Evolutionary conservation across 148 eudicot species (phyloP), one percentile per base, ranked within the genome.

Genomic region (Cornus florida): DNA sequence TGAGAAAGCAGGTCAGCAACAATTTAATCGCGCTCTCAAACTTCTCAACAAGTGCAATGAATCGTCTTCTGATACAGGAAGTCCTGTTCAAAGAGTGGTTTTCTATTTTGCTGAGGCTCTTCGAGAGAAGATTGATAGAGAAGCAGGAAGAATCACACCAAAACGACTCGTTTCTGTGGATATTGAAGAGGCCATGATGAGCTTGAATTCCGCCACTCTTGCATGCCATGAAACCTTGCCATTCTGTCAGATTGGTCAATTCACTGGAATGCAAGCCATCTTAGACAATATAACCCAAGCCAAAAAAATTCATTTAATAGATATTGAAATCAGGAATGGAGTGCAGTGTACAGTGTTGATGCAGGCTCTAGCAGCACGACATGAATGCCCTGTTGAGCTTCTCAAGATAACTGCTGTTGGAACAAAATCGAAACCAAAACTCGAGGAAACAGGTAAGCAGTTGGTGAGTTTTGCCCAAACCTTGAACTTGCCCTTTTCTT

Each of bases 371-470:
- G 84, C 70, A 22, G 19, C 8, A n/a, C 72, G 75, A 72, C 7
- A 19, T 24, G 33, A 69, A 19, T 70, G 71, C 38, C 80, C 74
- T 1, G 41, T 85, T 28, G 82, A 85, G 69, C 82, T 62, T 53
- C 68, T 85, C 24, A 82, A 82, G 84, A 33, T 85, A 71, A 82
- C 84, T 20, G 83, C 81, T 73, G 67, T 83, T 38, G 85, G 79
- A 46, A 83, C 79, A 3, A 74, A 53, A 20, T 78, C 74, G n/a
- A 75, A 75, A 71, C 32, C 69, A 10, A 69, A 77, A 11, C 74
- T 83, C 7, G 81, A 78, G 53, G 81, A 78, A 19, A 68, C 81
- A 1, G 77, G 84, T 73, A 32, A 69, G 70, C 69, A 78, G 38
- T 70, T 82, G 32, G 65, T 4, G 14, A 33, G 41, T 28, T 78